Evolutionary conservation across 495 filamentous ascomycete species (phyloP), one percentile per base, ranked within the genome.

Genomic region (Tuber indicum): DNA sequence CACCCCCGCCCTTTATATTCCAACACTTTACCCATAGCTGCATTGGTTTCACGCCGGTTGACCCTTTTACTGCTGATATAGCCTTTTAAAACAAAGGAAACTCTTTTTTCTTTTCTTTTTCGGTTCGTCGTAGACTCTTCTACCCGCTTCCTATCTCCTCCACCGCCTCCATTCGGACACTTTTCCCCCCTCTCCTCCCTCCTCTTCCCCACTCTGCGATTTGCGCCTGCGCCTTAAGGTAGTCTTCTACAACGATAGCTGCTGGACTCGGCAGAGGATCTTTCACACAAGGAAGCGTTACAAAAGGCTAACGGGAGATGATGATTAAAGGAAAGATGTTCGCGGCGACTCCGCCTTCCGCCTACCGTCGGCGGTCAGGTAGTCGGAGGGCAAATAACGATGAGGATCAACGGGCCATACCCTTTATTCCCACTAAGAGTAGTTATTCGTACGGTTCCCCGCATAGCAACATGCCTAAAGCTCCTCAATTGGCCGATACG

Each of bases 381-480:
- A 74, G 77, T 12, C 74, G 75, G 62, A 78, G 39, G 70, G 41
- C 47, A 47, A 43, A 44, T 2, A 73, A 70, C 19, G 80, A 81
- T 19, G 77, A 58, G 41, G 79, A 81, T 26, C 76, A 78, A 39
- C 58, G 58, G 58, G 58, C 58, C 3, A 71, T 82, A 43, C 81
- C 81, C 3, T 82, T 77, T 26, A 75, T 82, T 81, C 77, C 82
- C 12, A 81, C 76, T 52, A 81, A 75, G 49, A 75, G 75, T 70
- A 83, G 75, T 45, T 80, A 87, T 69, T 86, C 86, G 6, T 87
- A 87, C 79, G 86, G 86, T 19, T 87, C 86, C 16, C 75, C 78
- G 17, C 83, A 83, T 76, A 85, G 84, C 21, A 86, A 86, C 73
- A 79, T 82, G 74, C 81, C 81, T 41, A 82, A 82, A 75, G 77